Evolutionary conservation across 2,329 filamentous ascomycete genomes (phyloP), one percentile per base, ranked within the genome.

Genomic region (Ophiostoma montium): DNA sequence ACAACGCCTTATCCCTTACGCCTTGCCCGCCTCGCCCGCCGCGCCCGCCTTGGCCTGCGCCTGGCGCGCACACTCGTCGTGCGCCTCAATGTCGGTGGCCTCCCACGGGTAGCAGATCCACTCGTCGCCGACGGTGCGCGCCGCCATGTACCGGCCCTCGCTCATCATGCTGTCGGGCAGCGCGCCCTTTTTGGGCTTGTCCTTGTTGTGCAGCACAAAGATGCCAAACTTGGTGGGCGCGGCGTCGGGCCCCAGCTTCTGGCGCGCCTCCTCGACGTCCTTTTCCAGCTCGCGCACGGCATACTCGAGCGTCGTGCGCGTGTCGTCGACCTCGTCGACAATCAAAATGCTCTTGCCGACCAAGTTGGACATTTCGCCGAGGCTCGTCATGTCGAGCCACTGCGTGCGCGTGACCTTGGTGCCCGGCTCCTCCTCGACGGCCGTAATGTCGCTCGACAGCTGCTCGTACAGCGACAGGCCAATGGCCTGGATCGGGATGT

Each of bases 41-140:
- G n/a, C n/a, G n/a, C n/a, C n/a, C 19, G 23, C 31, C 46, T 57
- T 54, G 15, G 51, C 36, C 16, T 23, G 42, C 27, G 70, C 65
- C 58, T 70, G 65, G 54, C 69, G 69, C 16, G 87, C 84, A 51
- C 82, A 63, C 52, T 70, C 67, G 67, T 96, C 90, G 64, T 95
- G 90, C 74, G 89, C 86, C 27, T 94, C 87, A 61, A 96, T 95
- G 63, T 95, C 86, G 32, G 69, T 83, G 39, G 92, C 92, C 71
- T 96, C 92, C 92, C 92, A 98, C 15, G 92, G 92, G 69, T 98
- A 98, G 75, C 87, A 94, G 64, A 96, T 96, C 92, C 92, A 98
- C 56, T 88, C 82, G 67, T 98, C 90, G n/a, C 76, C 78, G 31
- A 94, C 85, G 6, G 90, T 96, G 62, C 83, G 73, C 19, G 92